phyloP scores from a whole-genome alignment of 1,284 basidiomycete genomes.

The Irpex rosettiformis region DNA sequence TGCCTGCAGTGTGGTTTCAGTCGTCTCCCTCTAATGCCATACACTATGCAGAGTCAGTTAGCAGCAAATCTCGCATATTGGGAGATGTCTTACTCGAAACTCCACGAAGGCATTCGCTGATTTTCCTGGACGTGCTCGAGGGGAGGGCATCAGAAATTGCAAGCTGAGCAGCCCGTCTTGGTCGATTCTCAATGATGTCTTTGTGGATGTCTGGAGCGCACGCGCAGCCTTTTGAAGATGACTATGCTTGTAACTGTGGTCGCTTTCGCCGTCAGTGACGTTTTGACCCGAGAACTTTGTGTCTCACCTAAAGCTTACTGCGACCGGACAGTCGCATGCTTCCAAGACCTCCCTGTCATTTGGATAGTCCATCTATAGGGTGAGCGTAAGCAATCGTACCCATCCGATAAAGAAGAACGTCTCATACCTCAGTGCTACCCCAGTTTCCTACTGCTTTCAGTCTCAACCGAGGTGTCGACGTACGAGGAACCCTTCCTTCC shows the following conservation, averaged over 20 bases:
- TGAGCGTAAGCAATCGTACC: background rate
- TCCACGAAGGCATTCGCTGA: slow-evolving; percentile 70
- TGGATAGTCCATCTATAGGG: slow-evolving; percentile 83
- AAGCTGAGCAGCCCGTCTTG: slow-evolving; percentile 75
- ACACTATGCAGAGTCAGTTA: slow-evolving; percentile 35
- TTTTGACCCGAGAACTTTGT: too few species aligned
- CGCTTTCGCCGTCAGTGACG: too few species aligned
- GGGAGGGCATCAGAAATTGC: slow-evolving; percentile 82
- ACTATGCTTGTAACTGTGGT: slow-evolving; percentile 72
- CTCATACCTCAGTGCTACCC: slow-evolving; percentile 75
- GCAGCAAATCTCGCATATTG: background rate
- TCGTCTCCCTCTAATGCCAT: slow-evolving; percentile 41
- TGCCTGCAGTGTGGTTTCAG: background rate
- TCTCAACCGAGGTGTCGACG: slow-evolving; percentile 56
- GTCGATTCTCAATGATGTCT: slow-evolving; percentile 85
- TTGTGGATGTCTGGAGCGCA: slow-evolving; percentile 77
- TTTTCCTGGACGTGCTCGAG: slow-evolving; percentile 40
- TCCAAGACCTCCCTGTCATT: slow-evolving; percentile 89
- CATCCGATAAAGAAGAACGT: too few species aligned
- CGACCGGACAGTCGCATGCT: slow-evolving; percentile 73
- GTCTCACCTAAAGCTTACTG: slow-evolving; percentile 71
- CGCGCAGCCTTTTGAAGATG: slow-evolving; percentile 69
- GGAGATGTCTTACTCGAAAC: slow-evolving; percentile 61
- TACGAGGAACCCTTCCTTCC: slow-evolving; percentile 25
- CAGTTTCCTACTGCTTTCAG: slow-evolving; percentile 78